Base-by-base conservation (phyloP, 208 protist species). In the Wallacemonas collosoma region DNA sequence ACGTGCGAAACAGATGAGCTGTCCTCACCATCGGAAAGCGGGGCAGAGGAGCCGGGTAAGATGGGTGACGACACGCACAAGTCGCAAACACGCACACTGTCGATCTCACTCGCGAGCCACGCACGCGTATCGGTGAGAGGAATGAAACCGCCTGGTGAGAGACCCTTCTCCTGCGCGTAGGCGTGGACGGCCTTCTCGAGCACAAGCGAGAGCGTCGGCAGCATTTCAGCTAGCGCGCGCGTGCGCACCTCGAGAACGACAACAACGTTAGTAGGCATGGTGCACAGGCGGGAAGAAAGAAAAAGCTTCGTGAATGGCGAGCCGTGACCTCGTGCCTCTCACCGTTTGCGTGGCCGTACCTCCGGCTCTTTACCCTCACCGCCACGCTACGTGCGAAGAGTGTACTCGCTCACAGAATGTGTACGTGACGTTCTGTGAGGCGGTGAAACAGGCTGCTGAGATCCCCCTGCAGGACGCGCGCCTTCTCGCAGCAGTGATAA, bases 231-330 rank as follows among this genome's bases (percentile, higher is more conserved):
- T 9, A 62, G 62, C 1, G 80, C 71, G 3, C 74, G 70, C 17
- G 79, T 85, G 43, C 60, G 73, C 44, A 89, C 89, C 67, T 94
- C 89, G 8, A 94, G 57, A 1, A 85, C 74, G 0, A 91, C 68
- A 26, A 71, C 14, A 6, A 62, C 26, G 0, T 26, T 26, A 26
- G 26, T 15, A 38, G 56, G 26, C 56, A 62, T 62, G 56, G 12
- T 50, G 45, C 45, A 12, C 45, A 50, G 0, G 12, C 0, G 26
- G 26, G 26, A 26, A 26, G 26, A 26, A 26, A 26, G 26, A 26
- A 26, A 26, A 26, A 26, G 26, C 0, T 26, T 26, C 26, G 26
- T 26, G 26, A 26, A 26, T 26, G 26, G 26, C 26, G 26, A 26
- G 26, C 26, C 26, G 26, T 26, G 26, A 26, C 26, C 26, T 26